Conservation (phyloP, 2,329 filamentous ascomycete genomes). For the Bisporella sp. region DNA sequence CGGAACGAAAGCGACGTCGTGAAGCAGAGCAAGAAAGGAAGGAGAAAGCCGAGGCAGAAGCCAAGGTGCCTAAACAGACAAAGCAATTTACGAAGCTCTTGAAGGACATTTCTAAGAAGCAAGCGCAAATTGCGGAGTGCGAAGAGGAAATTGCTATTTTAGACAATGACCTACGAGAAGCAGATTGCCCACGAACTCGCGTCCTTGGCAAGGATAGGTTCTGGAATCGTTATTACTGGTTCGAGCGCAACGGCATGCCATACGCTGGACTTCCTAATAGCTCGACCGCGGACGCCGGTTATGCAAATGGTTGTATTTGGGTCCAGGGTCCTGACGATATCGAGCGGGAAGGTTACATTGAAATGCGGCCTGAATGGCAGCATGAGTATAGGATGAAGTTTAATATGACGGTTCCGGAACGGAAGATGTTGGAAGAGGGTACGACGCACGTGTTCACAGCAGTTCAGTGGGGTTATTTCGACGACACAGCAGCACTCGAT, state of each 20-base stretch:
- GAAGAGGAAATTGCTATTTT: conserved; percentile 80
- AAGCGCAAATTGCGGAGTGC: conserved; percentile 69
- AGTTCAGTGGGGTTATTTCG: conserved; percentile 84
- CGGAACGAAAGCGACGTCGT: conserved; percentile 69
- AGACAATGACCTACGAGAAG: conserved; percentile 89
- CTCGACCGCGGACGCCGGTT: conserved; percentile 79
- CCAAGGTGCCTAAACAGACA: conserved; percentile 65
- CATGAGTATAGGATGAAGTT: conserved; percentile 72
- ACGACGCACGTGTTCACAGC: conserved; percentile 70
- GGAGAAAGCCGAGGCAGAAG: conserved; percentile 49
- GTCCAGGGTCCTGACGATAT: conserved; percentile 90
- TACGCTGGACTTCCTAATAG: conserved; percentile 82
- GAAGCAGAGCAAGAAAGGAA: conserved; percentile 64
- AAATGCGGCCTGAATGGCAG: conserved; percentile 63
- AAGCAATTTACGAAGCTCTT: conserved; percentile 85
- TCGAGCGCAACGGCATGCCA: conserved; percentile 97
- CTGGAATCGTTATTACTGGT: conserved; percentile 99
- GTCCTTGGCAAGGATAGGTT: conserved; percentile 91
- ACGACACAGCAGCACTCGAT: conserved; percentile 71
- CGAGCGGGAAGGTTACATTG: conserved; percentile 80
- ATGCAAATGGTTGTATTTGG: conserved; percentile 94
- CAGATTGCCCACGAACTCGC: conserved; percentile 84
- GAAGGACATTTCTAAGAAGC: conserved; percentile 84
- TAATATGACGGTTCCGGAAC: conserved; percentile 75
- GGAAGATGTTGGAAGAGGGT: conserved; percentile 82